A percentile compares a stretch with the other conserved stretches of the same genome.
Conservation (phyloP, 179 eudicot genomes). For the Beta corolliflora region DNA sequence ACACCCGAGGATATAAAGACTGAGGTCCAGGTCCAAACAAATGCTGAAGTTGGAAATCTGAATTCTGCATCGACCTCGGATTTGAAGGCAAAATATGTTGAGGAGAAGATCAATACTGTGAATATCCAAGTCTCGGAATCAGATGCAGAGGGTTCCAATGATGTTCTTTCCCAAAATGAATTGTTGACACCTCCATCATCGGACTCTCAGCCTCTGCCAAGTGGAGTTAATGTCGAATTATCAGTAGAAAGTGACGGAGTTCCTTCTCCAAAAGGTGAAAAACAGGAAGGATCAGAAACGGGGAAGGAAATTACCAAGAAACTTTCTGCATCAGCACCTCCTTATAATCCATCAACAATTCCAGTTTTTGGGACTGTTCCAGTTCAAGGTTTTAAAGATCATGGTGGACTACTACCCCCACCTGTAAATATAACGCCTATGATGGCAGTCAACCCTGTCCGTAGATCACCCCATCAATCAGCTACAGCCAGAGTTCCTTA, state of each 20-base stretch:
- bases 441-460: constrained; percentile 63
- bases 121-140: constrained; percentile 19
- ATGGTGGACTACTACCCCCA: constrained; percentile 79
- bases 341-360: constrained; percentile 75
- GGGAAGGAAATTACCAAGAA: constrained; percentile 68
- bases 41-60: constrained; percentile 15
- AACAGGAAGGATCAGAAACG: constrained; percentile 49
- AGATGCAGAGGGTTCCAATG: constrained; percentile 26
- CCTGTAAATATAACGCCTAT: constrained; percentile 78
- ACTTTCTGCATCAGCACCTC: constrained; percentile 95
- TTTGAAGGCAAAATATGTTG: constrained; percentile 11
- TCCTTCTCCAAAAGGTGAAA: constrained; percentile 45
- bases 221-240: constrained; percentile 18
- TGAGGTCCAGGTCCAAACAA: constrained; percentile 20
- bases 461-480: constrained; percentile 91
- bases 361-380: constrained; percentile 69
- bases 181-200: constrained; percentile 25
- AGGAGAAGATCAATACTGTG: constrained; percentile 20
- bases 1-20: constrained; percentile 14
- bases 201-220: constrained; percentile 28
- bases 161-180: constrained; percentile 13
- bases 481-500: constrained; percentile 95
- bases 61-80: constrained; percentile 18
- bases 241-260: constrained; percentile 26
- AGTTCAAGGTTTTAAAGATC: constrained; percentile 62